Conservation (phyloP, 768 basidiomycete genomes). For the Termitomyces eurrhizus region DNA sequence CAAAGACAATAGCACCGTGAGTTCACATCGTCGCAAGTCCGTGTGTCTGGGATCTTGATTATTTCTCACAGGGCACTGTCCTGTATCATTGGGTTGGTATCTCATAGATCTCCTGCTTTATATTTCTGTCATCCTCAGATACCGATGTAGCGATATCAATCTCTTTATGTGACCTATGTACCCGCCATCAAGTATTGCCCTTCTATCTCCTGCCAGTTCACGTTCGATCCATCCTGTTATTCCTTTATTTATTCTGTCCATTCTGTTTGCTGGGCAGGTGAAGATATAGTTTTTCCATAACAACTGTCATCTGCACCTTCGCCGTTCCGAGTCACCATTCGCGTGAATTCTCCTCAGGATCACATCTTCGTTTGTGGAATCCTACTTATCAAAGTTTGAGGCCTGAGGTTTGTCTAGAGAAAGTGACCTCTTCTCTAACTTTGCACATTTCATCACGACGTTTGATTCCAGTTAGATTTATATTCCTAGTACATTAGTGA, state of each 20-base stretch:
- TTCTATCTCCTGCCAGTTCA: conserved; percentile 11
- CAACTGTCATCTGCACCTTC: conserved; percentile 13
- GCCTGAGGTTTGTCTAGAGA: no score
- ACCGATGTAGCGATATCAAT: conserved; percentile 3
- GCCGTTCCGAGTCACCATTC: conserved; percentile 3
- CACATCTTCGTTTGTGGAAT: no score
- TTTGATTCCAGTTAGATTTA: no score
- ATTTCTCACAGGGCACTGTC: conserved; percentile 50
- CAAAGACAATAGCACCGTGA: conserved; percentile 65
- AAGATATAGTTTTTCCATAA: background rate
- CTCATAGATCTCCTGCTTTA: conserved; percentile 20
- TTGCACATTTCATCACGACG: no score
- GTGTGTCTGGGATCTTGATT: background rate
- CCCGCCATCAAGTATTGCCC: conserved; percentile 13
- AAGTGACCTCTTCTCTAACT: no score
- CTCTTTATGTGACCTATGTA: background rate
- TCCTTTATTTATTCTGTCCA: background rate
- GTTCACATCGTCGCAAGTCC: conserved; percentile 14
- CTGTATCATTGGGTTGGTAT: conserved; percentile 70
- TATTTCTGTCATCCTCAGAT: background rate
- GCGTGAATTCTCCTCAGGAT: no score
- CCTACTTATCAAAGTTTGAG: no score
- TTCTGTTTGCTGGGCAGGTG: no score
- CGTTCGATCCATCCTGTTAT: conserved; percentile 12
- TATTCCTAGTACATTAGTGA: no score